Percentiles rank a stretch among this genome's conserved stretches.
These are phyloP conservation scores for Neofusicoccum cordaticola DNA, from an alignment of 2,329 filamentous ascomycete genomes.

Conservation along the genomic window DNA sequence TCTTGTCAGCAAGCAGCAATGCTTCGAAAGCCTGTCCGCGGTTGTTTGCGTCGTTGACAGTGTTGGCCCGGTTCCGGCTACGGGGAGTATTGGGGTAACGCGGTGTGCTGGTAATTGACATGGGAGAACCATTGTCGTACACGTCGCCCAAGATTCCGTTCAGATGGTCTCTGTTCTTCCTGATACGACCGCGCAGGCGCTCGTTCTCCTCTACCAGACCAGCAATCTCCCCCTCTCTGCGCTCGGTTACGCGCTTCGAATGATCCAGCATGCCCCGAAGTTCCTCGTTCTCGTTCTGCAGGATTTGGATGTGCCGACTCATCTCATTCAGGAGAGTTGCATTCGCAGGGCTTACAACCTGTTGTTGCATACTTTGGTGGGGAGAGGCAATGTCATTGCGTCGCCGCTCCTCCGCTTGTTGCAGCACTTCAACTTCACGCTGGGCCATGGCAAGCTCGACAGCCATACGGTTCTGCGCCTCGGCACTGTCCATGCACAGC, in stretches of 20 bases:
- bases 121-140: conserved; percentile 67
- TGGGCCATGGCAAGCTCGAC: conserved; percentile 93
- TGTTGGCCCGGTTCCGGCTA: conserved; percentile 2
- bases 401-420: conserved; percentile 67
- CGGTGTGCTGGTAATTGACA: conserved; percentile 47
- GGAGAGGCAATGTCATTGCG: conserved; percentile 54
- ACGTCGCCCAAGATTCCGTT: conserved; percentile 40
- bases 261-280: conserved; percentile 65
- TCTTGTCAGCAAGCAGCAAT: conserved; percentile 70
- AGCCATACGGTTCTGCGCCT: conserved; percentile 79
- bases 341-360: conserved; percentile 53
- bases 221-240: conserved; percentile 71
- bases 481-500: conserved; percentile 77
- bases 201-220: conserved; percentile 72
- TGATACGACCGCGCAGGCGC: conserved; percentile 76
- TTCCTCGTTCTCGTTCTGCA: conserved; percentile 63
- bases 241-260: conserved; percentile 74
- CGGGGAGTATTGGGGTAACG: conserved; percentile 29
- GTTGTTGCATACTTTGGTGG: conserved; percentile 53
- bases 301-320: conserved; percentile 58
- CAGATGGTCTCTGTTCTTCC: conserved; percentile 85
- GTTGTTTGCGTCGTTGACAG: conserved; percentile 26
- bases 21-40: conserved; percentile 67
- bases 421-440: conserved; percentile 80
- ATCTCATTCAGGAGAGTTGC: conserved; percentile 50